phyloP scores from a whole-genome alignment of 164 flowering plant genomes.

The Tetrastigma voinierianum region DNA sequence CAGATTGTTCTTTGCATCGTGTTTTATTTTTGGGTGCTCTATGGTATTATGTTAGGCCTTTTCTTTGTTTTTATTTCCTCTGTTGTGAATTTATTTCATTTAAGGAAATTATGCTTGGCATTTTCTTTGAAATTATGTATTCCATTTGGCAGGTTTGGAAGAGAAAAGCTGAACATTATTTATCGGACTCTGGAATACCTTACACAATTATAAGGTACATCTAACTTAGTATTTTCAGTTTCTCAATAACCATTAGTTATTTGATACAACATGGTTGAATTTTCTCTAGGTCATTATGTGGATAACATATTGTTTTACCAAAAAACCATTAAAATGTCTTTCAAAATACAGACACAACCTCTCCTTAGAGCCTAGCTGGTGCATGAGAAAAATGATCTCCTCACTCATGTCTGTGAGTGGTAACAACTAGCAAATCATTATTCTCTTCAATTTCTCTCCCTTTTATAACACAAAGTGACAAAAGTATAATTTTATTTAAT shows the following conservation, averaged over 20 bases:
- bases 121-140: conserved; percentile 3
- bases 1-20: too few relatives aligned
- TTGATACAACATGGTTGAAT: too few relatives aligned
- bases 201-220: conserved; percentile 90
- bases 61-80: not conserved
- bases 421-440: too few relatives aligned
- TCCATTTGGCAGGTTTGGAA: conserved; percentile 75
- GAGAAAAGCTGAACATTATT: conserved; percentile 94
- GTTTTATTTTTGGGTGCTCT: not conserved
- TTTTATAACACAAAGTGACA: not conserved
- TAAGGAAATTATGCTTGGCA: not conserved
- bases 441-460: not conserved
- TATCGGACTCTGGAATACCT: conserved; percentile 92
- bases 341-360: too few relatives aligned
- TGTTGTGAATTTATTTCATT: not conserved
- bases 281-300: too few relatives aligned
- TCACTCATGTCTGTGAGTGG: too few relatives aligned
- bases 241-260: too few relatives aligned
- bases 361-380: too few relatives aligned
- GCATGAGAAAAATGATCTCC: too few relatives aligned
- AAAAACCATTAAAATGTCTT: too few relatives aligned
- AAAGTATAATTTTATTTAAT: not conserved
- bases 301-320: too few relatives aligned
- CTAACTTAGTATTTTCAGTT: not conserved
- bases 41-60: not conserved